Conservation (phyloP, 208 protist species). For the Wallacemonas collosoma region DNA sequence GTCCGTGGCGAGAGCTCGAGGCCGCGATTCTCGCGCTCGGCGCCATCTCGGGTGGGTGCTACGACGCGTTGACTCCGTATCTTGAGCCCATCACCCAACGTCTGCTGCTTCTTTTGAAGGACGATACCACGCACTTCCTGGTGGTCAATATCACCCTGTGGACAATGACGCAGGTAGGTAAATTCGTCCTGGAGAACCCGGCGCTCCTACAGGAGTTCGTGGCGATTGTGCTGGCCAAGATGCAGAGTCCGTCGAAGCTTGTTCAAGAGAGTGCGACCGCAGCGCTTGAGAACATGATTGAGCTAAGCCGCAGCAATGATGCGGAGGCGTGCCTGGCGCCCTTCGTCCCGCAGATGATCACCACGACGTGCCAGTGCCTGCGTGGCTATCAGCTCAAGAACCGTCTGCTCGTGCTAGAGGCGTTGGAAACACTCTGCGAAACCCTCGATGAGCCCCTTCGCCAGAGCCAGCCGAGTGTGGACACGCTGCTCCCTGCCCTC, state of each 20-base stretch:
- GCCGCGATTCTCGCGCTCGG: constrained; percentile 92
- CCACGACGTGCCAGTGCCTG: constrained; percentile 55
- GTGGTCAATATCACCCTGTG: constrained; percentile 92
- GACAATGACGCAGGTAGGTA: constrained; percentile 77
- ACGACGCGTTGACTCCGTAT: constrained; percentile 76
- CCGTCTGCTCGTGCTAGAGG: constrained; percentile 81
- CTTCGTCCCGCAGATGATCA: constrained; percentile 39
- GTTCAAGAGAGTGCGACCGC: constrained; percentile 72
- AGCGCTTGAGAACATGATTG: constrained; percentile 58
- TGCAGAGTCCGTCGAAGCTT: constrained; percentile 86
- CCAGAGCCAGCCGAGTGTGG: constrained; percentile 32
- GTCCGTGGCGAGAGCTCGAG: constrained; percentile 86
- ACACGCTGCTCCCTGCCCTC: constrained; percentile 55
- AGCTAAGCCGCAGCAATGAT: constrained; percentile 49
- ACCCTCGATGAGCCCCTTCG: constrained; percentile 51
- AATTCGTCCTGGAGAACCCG: constrained; percentile 49
- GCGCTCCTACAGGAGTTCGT: constrained; percentile 38
- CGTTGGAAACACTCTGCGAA: constrained; percentile 62
- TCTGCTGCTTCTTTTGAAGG: constrained; percentile 74
- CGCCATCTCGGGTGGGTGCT: constrained; percentile 91
- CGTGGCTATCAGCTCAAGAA: constrained; percentile 89
- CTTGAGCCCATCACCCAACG: constrained; percentile 72
- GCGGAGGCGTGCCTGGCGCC: constrained; percentile 26
- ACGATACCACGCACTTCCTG: constrained; percentile 79
- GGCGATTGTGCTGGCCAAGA: constrained; percentile 55